Base-by-base conservation (phyloP, 352 stramenopile genomes). In the Phytophthora pseudosyringae region DNA sequence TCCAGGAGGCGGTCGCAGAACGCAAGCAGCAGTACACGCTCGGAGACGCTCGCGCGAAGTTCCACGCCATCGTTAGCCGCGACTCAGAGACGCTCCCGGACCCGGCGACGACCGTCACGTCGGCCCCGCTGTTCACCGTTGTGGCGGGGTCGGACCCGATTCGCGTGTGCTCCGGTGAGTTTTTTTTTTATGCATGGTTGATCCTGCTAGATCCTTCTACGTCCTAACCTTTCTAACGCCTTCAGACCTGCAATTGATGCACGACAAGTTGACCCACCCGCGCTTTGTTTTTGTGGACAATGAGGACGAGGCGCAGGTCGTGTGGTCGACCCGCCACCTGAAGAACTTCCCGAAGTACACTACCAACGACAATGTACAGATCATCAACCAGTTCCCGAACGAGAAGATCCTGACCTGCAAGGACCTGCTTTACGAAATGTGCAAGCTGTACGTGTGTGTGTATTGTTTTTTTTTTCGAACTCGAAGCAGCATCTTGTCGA, bases 341-440 rank as follows among this genome's bases (percentile, higher is more conserved):
- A 86, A 83, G 47, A 69, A 86, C 63, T 86, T 81, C 45, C 64
- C 69, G 1, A 71, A 74, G 54, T 81, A 82, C 43, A 68, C 71
- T 5, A 62, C 59, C 5, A 78, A 86, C 48, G 69, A 75, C 33
- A 68, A 70, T 13, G 69, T 86, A 13, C 69, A 76, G 51, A 75
- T 86, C 44, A 82, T 86, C 39, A 86, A 86, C 59, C 77, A 83
- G 62, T 86, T 86, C 55, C 77, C 77, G 46, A 86, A 83, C 59
- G 75, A 86, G 54, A 86, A 83, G 64, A 64, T 86, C 47, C 73
- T 86, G 11, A 83, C 77, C 1, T 86, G 77, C 73, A 83, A 86
- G 56, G 77, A 86, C 41, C 65, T 86, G 55, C 75, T 86, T 28
- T 83, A 82, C 62, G 77, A 86, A 70, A 83, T 81, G 65, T 86